Percentiles rank a stretch among this genome's conserved stretches.
Conservation (phyloP, 202 grass and related monocot species). For the Hordeum pubiflorum region DNA sequence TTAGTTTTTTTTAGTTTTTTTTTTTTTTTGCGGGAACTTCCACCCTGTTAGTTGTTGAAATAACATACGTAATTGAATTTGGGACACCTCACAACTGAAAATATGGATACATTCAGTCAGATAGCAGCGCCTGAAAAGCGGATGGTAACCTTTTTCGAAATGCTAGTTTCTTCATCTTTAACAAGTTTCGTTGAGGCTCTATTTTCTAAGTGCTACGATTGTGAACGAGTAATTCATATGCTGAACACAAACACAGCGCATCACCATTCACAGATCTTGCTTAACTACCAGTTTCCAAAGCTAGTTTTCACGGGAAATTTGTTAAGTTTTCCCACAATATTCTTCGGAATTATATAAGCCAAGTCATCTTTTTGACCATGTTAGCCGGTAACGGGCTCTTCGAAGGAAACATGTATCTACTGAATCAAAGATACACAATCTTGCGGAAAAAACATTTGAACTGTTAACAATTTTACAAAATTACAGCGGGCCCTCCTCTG, state of each 20-base stretch:
- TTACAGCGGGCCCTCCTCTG: neutral
- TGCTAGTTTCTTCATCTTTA: too few relatives aligned
- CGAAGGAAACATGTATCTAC: neutral
- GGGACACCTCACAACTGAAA: too few relatives aligned
- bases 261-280: too few relatives aligned
- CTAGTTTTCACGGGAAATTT: neutral
- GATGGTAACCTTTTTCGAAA: too few relatives aligned
- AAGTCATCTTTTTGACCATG: neutral
- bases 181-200: too few relatives aligned
- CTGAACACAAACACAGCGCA: too few relatives aligned
- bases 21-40: too few relatives aligned
- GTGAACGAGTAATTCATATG: too few relatives aligned
- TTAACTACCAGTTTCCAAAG: neutral
- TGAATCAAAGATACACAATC: constrained; percentile 5
- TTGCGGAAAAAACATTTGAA: neutral
- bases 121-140: too few relatives aligned
- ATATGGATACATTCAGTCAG: too few relatives aligned
- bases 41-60: neutral
- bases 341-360: neutral
- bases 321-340: neutral
- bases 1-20: too few relatives aligned
- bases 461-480: constrained; percentile 17
- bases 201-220: too few relatives aligned
- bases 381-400: neutral
- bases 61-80: neutral